These are phyloP conservation scores for Meira miltonrushii DNA, from an alignment of 1,284 basidiomycete species.

Conservation along the genomic window DNA sequence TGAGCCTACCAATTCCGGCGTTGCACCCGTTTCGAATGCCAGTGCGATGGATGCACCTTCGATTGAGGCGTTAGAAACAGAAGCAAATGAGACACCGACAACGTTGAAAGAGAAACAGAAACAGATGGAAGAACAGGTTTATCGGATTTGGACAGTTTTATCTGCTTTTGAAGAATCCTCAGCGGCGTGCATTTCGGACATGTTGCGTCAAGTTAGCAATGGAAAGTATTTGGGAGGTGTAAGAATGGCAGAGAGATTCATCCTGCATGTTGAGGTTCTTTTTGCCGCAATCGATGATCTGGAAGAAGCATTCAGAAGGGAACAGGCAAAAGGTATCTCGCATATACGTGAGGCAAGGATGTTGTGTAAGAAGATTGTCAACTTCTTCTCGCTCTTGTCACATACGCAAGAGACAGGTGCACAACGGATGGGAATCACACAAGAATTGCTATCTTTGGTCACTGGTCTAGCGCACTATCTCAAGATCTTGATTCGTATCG, in stretches of 20 bases:
- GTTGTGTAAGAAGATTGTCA: slow-evolving; percentile 97
- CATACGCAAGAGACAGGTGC: slow-evolving; percentile 88
- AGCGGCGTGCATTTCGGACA: slow-evolving; percentile 98
- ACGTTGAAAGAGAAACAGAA: slow-evolving; percentile 88
- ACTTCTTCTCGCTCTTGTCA: slow-evolving; percentile 94
- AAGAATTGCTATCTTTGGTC: slow-evolving; percentile 93
- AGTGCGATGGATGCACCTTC: slow-evolving; percentile 19
- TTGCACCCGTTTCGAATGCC: slow-evolving; percentile 13
- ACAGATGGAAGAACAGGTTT: slow-evolving; percentile 94
- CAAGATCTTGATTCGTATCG: slow-evolving; percentile 97
- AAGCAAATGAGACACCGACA: slow-evolving; percentile 65
- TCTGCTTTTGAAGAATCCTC: slow-evolving; percentile 98
- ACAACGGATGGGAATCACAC: slow-evolving; percentile 87
- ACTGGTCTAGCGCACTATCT: slow-evolving; percentile 97
- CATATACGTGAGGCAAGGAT: slow-evolving; percentile 96
- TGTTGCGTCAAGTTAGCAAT: slow-evolving; percentile 90
- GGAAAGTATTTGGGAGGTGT: slow-evolving; percentile 94
- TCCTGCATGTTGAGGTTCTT: slow-evolving; percentile 93
- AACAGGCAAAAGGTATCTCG: slow-evolving; percentile 73
- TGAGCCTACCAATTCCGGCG: slow-evolving; percentile 20
- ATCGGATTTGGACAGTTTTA: slow-evolving; percentile 97
- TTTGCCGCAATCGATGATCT: slow-evolving; percentile 97
- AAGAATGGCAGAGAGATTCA: slow-evolving; percentile 96
- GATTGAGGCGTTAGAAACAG: slow-evolving; percentile 59
- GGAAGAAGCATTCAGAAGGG: slow-evolving; percentile 77